phyloP scores from a whole-genome alignment of 306 rosid species.

The Leucaena leucocephala region DNA sequence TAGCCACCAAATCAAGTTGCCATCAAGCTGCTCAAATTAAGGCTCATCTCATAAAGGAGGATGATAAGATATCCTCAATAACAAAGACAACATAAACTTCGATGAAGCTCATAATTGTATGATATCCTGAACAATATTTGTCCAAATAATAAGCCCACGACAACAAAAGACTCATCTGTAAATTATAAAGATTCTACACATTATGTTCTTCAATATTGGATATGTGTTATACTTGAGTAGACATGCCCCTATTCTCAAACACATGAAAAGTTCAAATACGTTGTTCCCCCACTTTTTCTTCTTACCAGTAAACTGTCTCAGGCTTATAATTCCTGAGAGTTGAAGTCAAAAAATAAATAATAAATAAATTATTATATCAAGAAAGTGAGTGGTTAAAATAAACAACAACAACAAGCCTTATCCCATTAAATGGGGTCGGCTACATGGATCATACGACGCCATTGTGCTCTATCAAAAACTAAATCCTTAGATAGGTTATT shows the following conservation, averaged over 20 bases:
- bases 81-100: not conserved
- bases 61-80: not conserved
- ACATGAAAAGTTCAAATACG: not conserved
- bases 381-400: conserved; percentile 6
- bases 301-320: not conserved
- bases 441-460: no score
- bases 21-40: conserved; percentile 7
- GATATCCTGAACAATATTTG: conserved; percentile 6
- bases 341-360: not conserved
- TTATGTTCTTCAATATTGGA: not conserved
- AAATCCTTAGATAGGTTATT: no score
- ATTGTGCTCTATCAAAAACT: no score
- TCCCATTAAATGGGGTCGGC: no score
- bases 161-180: not conserved
- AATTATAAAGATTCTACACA: not conserved
- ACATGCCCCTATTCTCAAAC: not conserved
- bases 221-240: not conserved
- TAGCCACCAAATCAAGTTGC: not conserved
- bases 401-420: no score
- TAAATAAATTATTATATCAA: not conserved
- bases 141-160: not conserved
- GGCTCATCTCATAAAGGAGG: conserved; percentile 11
- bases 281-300: not conserved
- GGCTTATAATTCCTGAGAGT: not conserved
- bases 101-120: not conserved